Evolutionary conservation across 2,329 filamentous ascomycete genomes (phyloP).

Genomic region (Boeremia exigua): DNA sequence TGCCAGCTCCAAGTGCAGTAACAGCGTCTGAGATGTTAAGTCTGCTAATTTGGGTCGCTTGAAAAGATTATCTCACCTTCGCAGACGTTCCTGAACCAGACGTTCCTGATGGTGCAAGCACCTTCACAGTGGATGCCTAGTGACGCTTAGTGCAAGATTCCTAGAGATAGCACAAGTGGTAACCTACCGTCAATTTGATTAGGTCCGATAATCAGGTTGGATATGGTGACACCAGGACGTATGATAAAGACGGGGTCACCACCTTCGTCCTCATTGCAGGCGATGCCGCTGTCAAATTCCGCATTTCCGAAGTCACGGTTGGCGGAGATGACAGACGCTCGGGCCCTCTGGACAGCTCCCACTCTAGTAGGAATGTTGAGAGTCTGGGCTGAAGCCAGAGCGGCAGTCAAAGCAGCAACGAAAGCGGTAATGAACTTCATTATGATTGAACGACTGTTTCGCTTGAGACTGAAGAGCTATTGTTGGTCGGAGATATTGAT

Average conservation of each 20-base stretch:
- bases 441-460: neutral
- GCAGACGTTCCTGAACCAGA: conserved; percentile 24
- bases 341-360: neutral
- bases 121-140: conserved; percentile 53
- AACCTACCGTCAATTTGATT: conserved; percentile 52
- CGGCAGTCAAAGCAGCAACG: neutral
- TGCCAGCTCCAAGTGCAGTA: conserved; percentile 23
- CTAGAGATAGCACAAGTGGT: neutral
- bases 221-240: conserved; percentile 53
- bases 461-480: neutral
- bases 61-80: conserved; percentile 12
- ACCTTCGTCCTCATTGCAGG: neutral
- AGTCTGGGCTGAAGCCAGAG: conserved; percentile 1
- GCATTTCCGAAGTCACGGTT: conserved; percentile 1
- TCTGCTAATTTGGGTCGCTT: neutral
- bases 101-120: conserved; percentile 48
- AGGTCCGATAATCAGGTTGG: conserved; percentile 58
- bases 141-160: neutral
- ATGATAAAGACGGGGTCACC: conserved; percentile 54
- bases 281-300: neutral
- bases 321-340: neutral
- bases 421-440: neutral
- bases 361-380: neutral
- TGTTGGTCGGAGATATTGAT: neutral
- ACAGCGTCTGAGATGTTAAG: conserved; percentile 18